phyloP scores from a whole-genome alignment of 371 early-diverging fungal genomes.

The Mortierella sp. region DNA sequence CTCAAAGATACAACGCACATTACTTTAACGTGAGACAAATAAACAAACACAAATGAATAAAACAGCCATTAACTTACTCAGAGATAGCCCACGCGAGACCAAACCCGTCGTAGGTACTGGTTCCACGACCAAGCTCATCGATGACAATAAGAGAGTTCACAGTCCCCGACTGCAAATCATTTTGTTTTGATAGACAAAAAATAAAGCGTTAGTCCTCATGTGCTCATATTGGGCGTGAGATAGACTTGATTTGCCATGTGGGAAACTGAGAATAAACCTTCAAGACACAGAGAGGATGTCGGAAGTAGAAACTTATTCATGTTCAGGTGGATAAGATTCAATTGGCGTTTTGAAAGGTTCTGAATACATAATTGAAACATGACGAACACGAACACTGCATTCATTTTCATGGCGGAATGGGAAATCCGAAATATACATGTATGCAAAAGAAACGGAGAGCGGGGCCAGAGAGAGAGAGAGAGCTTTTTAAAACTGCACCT shows the following conservation, averaged over 20 bases:
- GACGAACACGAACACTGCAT: neutral
- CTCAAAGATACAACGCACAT: constrained; percentile 6
- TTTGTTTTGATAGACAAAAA: neutral
- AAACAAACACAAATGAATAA: neutral
- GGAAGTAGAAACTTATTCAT: constrained; percentile 13
- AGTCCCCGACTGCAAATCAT: constrained; percentile 76
- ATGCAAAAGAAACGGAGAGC: neutral
- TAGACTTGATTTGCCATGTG: constrained; percentile 22
- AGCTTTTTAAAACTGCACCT: neutral
- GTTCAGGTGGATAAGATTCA: constrained; percentile 4
- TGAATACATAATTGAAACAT: neutral
- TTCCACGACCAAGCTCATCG: constrained; percentile 99
- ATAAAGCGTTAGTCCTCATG: neutral
- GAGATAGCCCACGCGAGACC: constrained; percentile 98
- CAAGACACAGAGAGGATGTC: neutral
- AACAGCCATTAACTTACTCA: constrained; percentile 69
- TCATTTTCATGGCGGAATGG: neutral
- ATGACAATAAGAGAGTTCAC: constrained; percentile 94
- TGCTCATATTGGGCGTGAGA: constrained; percentile 10
- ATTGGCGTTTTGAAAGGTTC: neutral
- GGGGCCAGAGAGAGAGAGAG: neutral
- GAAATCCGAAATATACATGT: neutral
- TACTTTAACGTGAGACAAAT: neutral
- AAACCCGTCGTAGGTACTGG: constrained; percentile 98
- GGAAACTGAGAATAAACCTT: constrained; percentile 12